These are phyloP conservation scores for Oropetium thomaeum DNA, from an alignment of 176 grass and related monocot species.

Conservation along the genomic window DNA sequence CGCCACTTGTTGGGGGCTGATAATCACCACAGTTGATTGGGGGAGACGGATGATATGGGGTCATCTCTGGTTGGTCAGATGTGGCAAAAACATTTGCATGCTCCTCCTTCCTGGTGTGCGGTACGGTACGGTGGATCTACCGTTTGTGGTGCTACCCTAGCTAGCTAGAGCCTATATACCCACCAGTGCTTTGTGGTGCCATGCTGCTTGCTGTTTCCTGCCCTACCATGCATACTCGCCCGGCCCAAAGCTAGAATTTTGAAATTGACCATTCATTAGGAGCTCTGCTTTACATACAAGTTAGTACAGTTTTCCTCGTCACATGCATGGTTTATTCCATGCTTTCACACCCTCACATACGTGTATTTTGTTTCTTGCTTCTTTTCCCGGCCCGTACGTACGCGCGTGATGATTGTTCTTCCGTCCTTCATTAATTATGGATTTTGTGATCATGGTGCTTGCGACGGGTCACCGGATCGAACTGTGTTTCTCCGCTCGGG, in stretches of 20 bases:
- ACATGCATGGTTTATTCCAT: not conserved
- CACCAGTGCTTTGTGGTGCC: slow-evolving; percentile 12
- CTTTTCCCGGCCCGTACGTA: no score
- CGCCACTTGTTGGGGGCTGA: not conserved
- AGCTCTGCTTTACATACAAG: slow-evolving; percentile 56
- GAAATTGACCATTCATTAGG: slow-evolving; percentile 46
- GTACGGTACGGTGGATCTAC: slow-evolving; percentile 7
- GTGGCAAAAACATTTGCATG: slow-evolving; percentile 36
- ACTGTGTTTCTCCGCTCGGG: no score
- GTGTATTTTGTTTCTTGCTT: not conserved
- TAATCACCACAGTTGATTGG: slow-evolving; percentile 56
- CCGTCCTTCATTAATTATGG: not conserved
- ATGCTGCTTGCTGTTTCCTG: not conserved
- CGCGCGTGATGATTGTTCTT: not conserved
- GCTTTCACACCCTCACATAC: not conserved
- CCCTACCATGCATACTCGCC: not conserved
- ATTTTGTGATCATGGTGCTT: not conserved
- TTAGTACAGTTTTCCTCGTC: no score
- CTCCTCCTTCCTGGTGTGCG: no score
- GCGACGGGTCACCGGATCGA: no score
- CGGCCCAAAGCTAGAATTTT: not conserved
- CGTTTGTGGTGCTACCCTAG: not conserved
- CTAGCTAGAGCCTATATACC: no score
- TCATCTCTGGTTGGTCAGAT: slow-evolving; percentile 16
- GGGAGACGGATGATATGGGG: slow-evolving; percentile 15